Evolutionary conservation across 805 yeast genomes (phyloP).

Genomic region (Kazachstania taianensis): DNA sequence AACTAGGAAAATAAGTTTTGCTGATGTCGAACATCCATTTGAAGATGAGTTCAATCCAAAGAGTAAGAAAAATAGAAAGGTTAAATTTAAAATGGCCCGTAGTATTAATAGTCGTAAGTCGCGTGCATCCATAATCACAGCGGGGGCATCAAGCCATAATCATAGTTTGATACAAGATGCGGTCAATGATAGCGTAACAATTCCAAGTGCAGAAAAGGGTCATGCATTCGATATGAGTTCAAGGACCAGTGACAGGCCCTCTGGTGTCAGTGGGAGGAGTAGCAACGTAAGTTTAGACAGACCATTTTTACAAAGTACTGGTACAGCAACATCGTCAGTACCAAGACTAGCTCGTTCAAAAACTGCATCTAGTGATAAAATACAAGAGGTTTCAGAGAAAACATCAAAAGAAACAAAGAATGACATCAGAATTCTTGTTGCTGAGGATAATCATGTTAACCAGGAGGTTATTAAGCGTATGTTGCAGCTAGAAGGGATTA

Average conservation of each 20-base stretch:
- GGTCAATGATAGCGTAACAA: slow-evolving; percentile 2
- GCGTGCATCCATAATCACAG: slow-evolving; percentile 12
- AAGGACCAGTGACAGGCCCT: neutral
- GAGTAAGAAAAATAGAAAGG: slow-evolving; percentile 41
- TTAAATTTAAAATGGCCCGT: slow-evolving; percentile 27
- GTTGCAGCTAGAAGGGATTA: slow-evolving; percentile 75
- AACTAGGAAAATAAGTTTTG: slow-evolving; percentile 27
- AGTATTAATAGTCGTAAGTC: slow-evolving; percentile 13
- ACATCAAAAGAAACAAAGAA: no score
- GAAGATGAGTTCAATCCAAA: slow-evolving; percentile 60
- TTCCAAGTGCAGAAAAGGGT: neutral
- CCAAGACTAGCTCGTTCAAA: no score
- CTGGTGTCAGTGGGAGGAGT: slow-evolving; percentile 5
- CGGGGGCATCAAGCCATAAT: neutral
- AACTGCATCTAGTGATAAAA: no score
- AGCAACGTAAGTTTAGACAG: slow-evolving; percentile 21
- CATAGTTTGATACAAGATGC: neutral
- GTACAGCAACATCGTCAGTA: slow-evolving; percentile 31
- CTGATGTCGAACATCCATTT: slow-evolving; percentile 33
- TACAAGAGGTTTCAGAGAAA: slow-evolving; percentile 16
- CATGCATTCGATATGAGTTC: neutral
- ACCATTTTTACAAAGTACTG: slow-evolving; percentile 31
- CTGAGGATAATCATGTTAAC: slow-evolving; percentile 89
- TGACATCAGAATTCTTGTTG: slow-evolving; percentile 61
- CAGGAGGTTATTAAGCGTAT: slow-evolving; percentile 89